A percentile compares a stretch with the other conserved stretches of the same genome.
Conservation (phyloP, 495 filamentous ascomycete genomes). For the Trypethelium eluteriae region DNA sequence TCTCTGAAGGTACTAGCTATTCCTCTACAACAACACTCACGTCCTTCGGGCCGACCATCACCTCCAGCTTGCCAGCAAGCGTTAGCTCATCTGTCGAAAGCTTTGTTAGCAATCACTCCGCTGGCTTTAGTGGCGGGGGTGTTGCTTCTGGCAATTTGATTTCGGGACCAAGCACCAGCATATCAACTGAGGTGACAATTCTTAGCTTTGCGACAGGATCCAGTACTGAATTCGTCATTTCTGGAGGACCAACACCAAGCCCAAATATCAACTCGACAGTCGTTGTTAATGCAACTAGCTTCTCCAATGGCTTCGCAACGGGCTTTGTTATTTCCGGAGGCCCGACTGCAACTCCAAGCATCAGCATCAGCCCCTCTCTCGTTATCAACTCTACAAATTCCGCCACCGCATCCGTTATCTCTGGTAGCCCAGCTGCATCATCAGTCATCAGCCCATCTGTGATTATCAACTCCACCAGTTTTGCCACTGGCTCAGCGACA, state of each 20-base stretch:
- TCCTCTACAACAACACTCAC: background rate
- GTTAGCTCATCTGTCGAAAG: slow-evolving; percentile 1
- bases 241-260: slow-evolving; percentile 1
- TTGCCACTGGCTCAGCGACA: background rate
- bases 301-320: background rate
- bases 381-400: background rate
- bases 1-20: background rate
- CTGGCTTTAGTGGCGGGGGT: background rate
- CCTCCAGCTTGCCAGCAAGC: background rate
- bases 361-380: background rate
- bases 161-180: background rate
- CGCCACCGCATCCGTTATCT: background rate
- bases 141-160: background rate
- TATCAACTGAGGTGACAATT: background rate
- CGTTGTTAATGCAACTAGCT: background rate
- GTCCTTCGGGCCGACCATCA: background rate
- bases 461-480: background rate
- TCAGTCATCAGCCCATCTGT: background rate
- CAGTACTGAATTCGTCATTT: background rate
- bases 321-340: background rate
- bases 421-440: background rate
- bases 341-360: background rate
- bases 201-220: background rate
- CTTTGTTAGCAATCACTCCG: background rate
- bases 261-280: background rate